Percentiles rank a stretch among this genome's conserved stretches.
Conservation (phyloP, 768 basidiomycete genomes). For the Agrocybe pediades region DNA sequence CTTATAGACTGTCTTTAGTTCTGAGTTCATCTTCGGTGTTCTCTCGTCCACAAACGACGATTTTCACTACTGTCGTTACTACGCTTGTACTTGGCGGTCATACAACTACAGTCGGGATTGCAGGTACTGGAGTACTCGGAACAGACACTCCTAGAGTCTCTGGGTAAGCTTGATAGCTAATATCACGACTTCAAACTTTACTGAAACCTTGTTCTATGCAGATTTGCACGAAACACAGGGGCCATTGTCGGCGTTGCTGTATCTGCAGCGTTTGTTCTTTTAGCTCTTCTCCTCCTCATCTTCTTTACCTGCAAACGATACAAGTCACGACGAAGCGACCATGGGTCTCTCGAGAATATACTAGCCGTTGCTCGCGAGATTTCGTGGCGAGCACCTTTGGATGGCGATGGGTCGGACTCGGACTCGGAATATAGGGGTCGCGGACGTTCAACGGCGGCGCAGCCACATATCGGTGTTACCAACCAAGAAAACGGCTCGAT, state of each 20-base stretch:
- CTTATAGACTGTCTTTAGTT: neutral
- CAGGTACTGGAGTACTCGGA: slow-evolving; percentile 32
- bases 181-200: neutral
- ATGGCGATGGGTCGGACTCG: slow-evolving; percentile 26
- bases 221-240: slow-evolving; percentile 38
- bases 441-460: slow-evolving; percentile 3
- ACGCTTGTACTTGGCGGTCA: neutral
- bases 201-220: slow-evolving; percentile 6
- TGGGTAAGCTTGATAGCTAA: slow-evolving; percentile 17
- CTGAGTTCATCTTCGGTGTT: neutral
- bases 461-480: slow-evolving; percentile 2
- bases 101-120: slow-evolving; percentile 4
- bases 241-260: slow-evolving; percentile 41
- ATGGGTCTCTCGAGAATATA: slow-evolving; percentile 23
- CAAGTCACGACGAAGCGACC: slow-evolving; percentile 14
- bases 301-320: slow-evolving; percentile 35
- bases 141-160: slow-evolving; percentile 27
- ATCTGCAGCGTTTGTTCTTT: slow-evolving; percentile 25
- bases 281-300: slow-evolving; percentile 29
- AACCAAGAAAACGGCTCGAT: slow-evolving; percentile 15
- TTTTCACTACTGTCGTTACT: neutral
- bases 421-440: slow-evolving; percentile 12
- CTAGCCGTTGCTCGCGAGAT: slow-evolving; percentile 17
- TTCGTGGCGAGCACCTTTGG: slow-evolving; percentile 34
- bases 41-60: neutral